Percentiles rank a stretch among this genome's conserved stretches.
These are phyloP conservation scores for Physcomitrium patens DNA, from an alignment of 225 moss, liverwort and hornwort genomes.

Conservation along the genomic window DNA sequence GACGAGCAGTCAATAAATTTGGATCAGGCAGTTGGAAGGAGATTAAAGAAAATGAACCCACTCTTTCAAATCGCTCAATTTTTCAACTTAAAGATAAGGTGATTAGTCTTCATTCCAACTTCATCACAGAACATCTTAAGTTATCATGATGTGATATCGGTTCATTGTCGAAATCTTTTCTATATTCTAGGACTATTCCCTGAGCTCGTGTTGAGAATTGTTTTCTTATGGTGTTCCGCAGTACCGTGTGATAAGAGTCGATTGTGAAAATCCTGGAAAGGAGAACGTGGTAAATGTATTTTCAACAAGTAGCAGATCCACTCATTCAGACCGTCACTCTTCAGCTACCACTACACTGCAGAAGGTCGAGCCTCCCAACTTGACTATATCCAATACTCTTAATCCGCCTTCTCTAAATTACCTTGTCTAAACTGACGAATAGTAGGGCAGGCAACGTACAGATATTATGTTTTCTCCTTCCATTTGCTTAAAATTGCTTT, in stretches of 20 bases:
- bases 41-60: constrained; percentile 45
- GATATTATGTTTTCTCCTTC: background rate
- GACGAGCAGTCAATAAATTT: constrained; percentile 37
- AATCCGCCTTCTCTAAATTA: background rate
- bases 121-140: background rate
- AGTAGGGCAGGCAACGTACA: background rate
- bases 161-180: background rate
- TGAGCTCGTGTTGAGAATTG: background rate
- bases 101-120: background rate
- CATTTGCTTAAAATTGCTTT: background rate
- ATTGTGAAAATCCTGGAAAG: constrained; percentile 40
- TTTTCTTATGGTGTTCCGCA: constrained; percentile 19
- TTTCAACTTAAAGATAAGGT: constrained; percentile 56
- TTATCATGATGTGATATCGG: background rate
- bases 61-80: constrained; percentile 55
- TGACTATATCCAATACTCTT: background rate
- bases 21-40: constrained; percentile 46
- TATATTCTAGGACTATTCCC: background rate
- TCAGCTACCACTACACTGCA: constrained; percentile 30
- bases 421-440: background rate
- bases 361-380: constrained; percentile 27
- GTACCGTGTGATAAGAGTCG: constrained; percentile 44
- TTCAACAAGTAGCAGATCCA: constrained; percentile 21
- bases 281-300: constrained; percentile 31
- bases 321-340: constrained; percentile 35